Evolutionary conservation across 257 asterid species (phyloP).

Genomic region (Solanum paucissectum): DNA sequence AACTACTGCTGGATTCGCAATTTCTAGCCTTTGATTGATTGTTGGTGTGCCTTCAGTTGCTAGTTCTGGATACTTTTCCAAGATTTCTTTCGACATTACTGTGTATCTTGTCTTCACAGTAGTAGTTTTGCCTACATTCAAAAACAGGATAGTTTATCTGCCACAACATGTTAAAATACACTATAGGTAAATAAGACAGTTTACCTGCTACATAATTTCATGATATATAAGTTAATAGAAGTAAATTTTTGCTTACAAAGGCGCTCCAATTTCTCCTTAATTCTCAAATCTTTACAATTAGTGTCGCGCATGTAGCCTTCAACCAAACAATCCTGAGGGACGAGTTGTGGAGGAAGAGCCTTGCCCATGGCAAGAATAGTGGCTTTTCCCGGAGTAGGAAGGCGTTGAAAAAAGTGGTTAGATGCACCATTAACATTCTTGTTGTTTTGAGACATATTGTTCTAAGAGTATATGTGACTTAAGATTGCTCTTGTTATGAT

Average conservation of each 20-base stretch:
- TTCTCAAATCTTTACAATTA: slow-evolving; percentile 51
- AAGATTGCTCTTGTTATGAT: background rate
- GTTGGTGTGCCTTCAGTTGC: slow-evolving; percentile 84
- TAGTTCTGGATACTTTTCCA: slow-evolving; percentile 70
- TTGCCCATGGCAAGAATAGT: slow-evolving; percentile 72
- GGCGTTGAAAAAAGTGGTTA: slow-evolving; percentile 5
- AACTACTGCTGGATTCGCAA: slow-evolving; percentile 73
- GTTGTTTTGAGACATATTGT: slow-evolving; percentile 33
- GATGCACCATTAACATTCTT: slow-evolving; percentile 10
- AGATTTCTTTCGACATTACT: slow-evolving; percentile 66
- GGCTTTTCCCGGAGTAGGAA: slow-evolving; percentile 66
- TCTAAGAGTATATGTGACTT: background rate
- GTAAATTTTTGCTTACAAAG: slow-evolving; percentile 40
- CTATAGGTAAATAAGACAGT: background rate
- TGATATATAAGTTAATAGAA: background rate
- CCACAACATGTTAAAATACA: background rate
- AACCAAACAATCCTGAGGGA: slow-evolving; percentile 74
- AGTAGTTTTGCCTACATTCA: slow-evolving; percentile 62
- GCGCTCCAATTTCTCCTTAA: slow-evolving; percentile 75
- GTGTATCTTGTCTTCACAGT: slow-evolving; percentile 88
- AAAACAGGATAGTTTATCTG: background rate
- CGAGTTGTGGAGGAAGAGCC: slow-evolving; percentile 75
- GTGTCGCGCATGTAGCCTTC: slow-evolving; percentile 87
- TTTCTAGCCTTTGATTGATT: slow-evolving; percentile 66
- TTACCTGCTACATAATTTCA: background rate